Conservation (phyloP, 768 basidiomycete genomes). For the Pholiota microspora region DNA sequence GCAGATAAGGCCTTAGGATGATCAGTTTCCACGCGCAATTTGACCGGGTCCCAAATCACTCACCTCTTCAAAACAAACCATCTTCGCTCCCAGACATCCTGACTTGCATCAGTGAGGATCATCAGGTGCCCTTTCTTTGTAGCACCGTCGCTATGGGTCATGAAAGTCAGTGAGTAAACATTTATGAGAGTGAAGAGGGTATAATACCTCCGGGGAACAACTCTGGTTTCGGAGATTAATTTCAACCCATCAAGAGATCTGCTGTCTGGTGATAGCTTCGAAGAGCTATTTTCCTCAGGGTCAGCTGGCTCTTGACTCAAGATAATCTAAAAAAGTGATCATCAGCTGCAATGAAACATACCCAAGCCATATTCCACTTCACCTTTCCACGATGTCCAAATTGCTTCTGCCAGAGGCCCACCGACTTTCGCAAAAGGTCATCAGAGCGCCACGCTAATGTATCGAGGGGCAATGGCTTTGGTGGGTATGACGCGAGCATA, state of each 20-base stretch:
- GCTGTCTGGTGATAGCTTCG: slow-evolving; percentile 30
- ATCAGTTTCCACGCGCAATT: slow-evolving; percentile 4
- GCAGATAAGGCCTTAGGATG: slow-evolving; percentile 78
- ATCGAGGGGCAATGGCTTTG: slow-evolving; percentile 48
- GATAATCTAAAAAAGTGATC: slow-evolving; percentile 57
- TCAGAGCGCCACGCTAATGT: slow-evolving; percentile 67
- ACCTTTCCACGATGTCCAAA: slow-evolving; percentile 80
- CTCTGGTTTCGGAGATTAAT: slow-evolving; percentile 68
- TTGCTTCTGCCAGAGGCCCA: slow-evolving; percentile 82
- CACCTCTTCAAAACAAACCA: slow-evolving; percentile 91
- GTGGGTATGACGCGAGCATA: slow-evolving; percentile 58
- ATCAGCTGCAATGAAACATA: slow-evolving; percentile 10
- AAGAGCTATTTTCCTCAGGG: slow-evolving; percentile 41
- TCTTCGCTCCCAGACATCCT: slow-evolving; percentile 76
- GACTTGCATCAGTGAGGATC: slow-evolving; percentile 77
- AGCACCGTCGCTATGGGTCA: slow-evolving; percentile 59
- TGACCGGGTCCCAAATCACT: slow-evolving; percentile 5
- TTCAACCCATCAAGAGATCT: slow-evolving; percentile 55
- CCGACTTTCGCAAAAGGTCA: slow-evolving; percentile 57
- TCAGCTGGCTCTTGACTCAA: slow-evolving; percentile 71
- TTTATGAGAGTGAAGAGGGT: not conserved
- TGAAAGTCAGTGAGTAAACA: slow-evolving; percentile 4
- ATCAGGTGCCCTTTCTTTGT: slow-evolving; percentile 85
- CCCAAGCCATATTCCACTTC: slow-evolving; percentile 14
- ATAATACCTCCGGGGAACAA: slow-evolving; percentile 69